phyloP scores from a whole-genome alignment of 164 flowering plant genomes.

The Aristolochia fimbriata region DNA sequence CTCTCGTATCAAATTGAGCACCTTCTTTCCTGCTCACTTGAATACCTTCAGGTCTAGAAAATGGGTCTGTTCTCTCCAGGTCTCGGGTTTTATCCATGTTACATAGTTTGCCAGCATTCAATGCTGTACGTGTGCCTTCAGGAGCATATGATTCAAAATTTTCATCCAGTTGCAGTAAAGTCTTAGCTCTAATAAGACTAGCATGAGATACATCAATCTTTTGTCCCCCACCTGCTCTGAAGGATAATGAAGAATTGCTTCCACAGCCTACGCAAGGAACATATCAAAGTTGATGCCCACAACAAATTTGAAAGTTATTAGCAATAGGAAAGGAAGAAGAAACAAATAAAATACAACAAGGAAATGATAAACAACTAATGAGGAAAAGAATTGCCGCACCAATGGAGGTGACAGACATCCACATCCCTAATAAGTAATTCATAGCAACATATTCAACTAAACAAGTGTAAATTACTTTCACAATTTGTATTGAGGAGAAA shows the following conservation, averaged over 20 bases:
- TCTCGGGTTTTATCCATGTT: constrained; percentile 15
- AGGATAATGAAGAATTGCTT: constrained; percentile 26
- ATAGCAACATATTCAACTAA: no score
- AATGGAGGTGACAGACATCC: no score
- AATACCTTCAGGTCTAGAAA: neutral
- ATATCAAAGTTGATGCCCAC: neutral
- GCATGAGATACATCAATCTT: constrained; percentile 52
- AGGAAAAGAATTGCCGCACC: neutral
- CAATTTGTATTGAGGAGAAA: no score
- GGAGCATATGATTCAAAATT: constrained; percentile 9
- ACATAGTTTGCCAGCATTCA: constrained; percentile 5
- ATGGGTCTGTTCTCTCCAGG: constrained; percentile 8
- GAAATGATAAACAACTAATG: neutral
- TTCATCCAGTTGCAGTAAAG: constrained; percentile 58
- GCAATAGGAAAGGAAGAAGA: neutral
- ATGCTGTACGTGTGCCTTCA: constrained; percentile 9
- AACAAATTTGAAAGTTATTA: neutral
- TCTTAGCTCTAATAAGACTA: constrained; percentile 62
- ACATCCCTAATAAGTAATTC: no score
- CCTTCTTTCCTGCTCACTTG: neutral
- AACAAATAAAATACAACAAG: neutral
- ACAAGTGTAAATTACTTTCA: no score
- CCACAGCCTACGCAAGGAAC: neutral
- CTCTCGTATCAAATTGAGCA: constrained; percentile 9
- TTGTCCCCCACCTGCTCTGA: constrained; percentile 60